Evolutionary conservation across 257 asterid species (phyloP), one percentile per base, ranked within the genome.

Genomic region (Vinca minor): DNA sequence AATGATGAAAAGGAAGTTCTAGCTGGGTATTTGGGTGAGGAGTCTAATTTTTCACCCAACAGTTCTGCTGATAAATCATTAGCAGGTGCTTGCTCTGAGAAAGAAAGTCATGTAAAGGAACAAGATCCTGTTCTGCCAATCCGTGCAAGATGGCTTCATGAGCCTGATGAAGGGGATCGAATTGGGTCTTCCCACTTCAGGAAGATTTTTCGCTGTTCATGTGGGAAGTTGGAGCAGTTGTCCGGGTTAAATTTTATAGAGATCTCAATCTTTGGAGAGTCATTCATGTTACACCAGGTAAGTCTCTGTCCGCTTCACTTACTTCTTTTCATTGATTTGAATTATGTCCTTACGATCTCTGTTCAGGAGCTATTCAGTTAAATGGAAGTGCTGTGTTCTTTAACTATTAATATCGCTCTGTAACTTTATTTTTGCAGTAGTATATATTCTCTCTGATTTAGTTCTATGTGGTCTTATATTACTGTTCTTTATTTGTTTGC

Each of bases 241-340:
- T 73, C 69, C 48, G 88, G 86, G 62, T 62, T 75, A 75, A 84
- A 78, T 54, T 92, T 70, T 47, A 78, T 92, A 47, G 98, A 87
- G 70, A 77, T 92, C 74, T 81, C 89, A 61, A 81, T 92, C 46
- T 84, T 82, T 69, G 98, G 98, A 54, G 98, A 92, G 79, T 92
- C 98, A 35, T 92, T 89, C 82, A 92, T 92, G 98, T 73, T 92
- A 81, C 97, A 92, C 79, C 98, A 91, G 81, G 98, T 91, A 83
- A 71, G 75, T 68, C 58, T 50, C 46, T 63, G 20, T 23, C 21
- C 62, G 20, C 31, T n/a, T 26, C 9, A 52, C 25, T 23, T 14
- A 26, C 14, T 53, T 18, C 15, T 44, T 12, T 15, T 17, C 4
- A 29, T 62, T 42, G 12, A 23, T 12, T 55, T 54, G 45, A 45